Base-by-base conservation (phyloP, 2,329 filamentous ascomycete genomes). In the Cladophialophora exuberans region DNA sequence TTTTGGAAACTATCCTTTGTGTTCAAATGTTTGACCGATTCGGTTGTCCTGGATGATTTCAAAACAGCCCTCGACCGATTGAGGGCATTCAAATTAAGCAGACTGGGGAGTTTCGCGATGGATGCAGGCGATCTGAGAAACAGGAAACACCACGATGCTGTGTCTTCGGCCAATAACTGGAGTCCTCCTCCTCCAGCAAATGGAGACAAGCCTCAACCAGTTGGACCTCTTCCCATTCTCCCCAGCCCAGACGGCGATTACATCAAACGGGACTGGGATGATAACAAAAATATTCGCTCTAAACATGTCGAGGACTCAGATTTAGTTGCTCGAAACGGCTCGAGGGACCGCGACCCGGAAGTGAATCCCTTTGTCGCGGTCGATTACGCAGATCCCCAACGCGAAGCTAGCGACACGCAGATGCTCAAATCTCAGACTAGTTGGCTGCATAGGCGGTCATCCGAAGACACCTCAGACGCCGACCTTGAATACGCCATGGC, bases 21-120 rank as follows among this genome's bases (percentile, higher is more conserved):
- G 18, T 83, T 83, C 73, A 84, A 84, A 65, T 84, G 82, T 56
- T 72, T 84, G 44, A 83, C 82, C 4, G 82, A 85, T 61, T 80
- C 77, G 0, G 79, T 84, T 35, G 74, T 84, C 26, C 75, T 84
- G 31, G 82, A 84, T 63, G 82, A 85, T 62, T 85, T 85, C 75
- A 84, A 83, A 61, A 82, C 80, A 2, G 71, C 72, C 0, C 55
- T 76, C 17, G 73, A 76, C 31, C 60, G 64, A 49, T 44, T 66
- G 22, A 48, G 63, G 26, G 64, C 63, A 7, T 65, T 66, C 57
- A 64, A 66, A 46, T 56, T 66, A 30, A 62, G 55, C 47, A 50
- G 64, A 26, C 48, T 66, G 6, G 63, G 63, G 25, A 65, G 63
- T 38, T 66, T 66, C 49, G 62, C 64, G 17, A 41, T 60, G 33